A percentile compares a stretch with the other conserved stretches of the same genome.
Evolutionary conservation across 2,329 filamentous ascomycete species (phyloP).

Genomic region (Clarireedia paspali): DNA sequence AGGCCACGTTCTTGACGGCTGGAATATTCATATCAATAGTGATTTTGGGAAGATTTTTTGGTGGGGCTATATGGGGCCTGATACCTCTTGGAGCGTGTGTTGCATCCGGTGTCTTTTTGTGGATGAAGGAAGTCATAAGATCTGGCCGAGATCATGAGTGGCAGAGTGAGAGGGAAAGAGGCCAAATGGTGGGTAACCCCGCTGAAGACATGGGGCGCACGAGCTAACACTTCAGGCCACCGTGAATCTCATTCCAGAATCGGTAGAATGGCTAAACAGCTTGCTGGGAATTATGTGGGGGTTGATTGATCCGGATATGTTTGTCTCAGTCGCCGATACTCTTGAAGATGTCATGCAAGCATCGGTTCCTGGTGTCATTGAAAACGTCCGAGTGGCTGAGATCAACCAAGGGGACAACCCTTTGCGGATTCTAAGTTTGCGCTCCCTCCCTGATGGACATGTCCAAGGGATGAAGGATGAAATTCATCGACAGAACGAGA

Average conservation of each 20-base stretch:
- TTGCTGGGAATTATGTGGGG: slow-evolving; percentile 80
- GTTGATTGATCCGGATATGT: slow-evolving; percentile 91
- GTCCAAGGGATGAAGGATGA: slow-evolving; percentile 76
- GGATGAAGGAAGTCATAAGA: slow-evolving; percentile 79
- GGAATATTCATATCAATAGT: slow-evolving; percentile 68
- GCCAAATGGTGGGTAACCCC: slow-evolving; percentile 53
- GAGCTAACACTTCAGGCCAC: slow-evolving; percentile 44
- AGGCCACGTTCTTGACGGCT: slow-evolving; percentile 61
- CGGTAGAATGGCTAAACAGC: slow-evolving; percentile 94
- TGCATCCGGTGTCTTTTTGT: slow-evolving; percentile 73
- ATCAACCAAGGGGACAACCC: slow-evolving; percentile 93
- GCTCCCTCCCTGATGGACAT: slow-evolving; percentile 75
- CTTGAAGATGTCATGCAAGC: slow-evolving; percentile 96
- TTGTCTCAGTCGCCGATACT: slow-evolving; percentile 81
- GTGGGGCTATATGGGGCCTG: slow-evolving; percentile 68
- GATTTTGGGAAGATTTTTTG: slow-evolving; percentile 71
- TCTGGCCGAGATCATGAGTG: slow-evolving; percentile 81
- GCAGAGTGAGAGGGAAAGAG: slow-evolving; percentile 77
- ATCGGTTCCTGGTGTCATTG: slow-evolving; percentile 81
- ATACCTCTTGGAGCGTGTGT: slow-evolving; percentile 66
- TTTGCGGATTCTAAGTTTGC: slow-evolving; percentile 76
- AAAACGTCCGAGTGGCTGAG: slow-evolving; percentile 90
- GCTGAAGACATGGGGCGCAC: too few species aligned
- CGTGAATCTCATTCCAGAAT: slow-evolving; percentile 84
- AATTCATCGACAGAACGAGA: slow-evolving; percentile 69